Base-by-base conservation (phyloP, 176 grass and related monocot genomes). In the Aegilops bicornis region DNA sequence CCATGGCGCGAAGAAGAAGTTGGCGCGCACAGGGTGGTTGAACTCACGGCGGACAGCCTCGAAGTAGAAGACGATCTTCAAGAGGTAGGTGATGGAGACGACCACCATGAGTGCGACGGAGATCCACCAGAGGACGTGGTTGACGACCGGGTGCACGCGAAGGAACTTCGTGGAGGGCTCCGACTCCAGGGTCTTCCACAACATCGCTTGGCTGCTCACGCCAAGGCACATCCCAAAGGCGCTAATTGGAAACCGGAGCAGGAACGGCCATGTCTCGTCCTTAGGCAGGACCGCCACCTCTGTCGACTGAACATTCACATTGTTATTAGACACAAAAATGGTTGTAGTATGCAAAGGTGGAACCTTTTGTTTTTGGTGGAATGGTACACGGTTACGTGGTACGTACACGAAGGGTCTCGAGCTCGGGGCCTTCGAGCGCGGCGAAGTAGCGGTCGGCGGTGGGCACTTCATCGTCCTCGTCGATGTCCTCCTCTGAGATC, bases 1-100 rank as follows among this genome's bases (percentile, higher is more conserved):
- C 91, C 84, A 92, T 15, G 91, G 91, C 25, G 84, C 87, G 52
- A 92, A 92, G 82, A 92, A 92, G 76, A 92, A 92, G 75, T 92
- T 92, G 54, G 64, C 84, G 27, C 83, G 82, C 22, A 92, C 84
- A 2, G 87, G 87, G 19, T 92, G 87, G 24, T 89, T 73, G 74
- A 81, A 92, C 69, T 92, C 84, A 1, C 87, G 87, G 9, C 80
- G 64, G 12, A 89, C 84, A 4, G 84, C 87, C 79, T 89, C 87
- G 61, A 89, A 92, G 68, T 89, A 89, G 36, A 92, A 92, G 42
- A 87, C 75, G 13, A 89, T 31, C 56, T 92, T 92, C 2, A 82
- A 1, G 3, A 70, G 29, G 66, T 92, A 92, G 56, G 89, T 52
- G 72, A 82, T 36, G 7, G 73, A 86, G 5, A 92, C 75, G 4